These are phyloP conservation scores for Tubosaeta sp. DNA, from an alignment of 768 basidiomycete genomes.

Conservation along the genomic window DNA sequence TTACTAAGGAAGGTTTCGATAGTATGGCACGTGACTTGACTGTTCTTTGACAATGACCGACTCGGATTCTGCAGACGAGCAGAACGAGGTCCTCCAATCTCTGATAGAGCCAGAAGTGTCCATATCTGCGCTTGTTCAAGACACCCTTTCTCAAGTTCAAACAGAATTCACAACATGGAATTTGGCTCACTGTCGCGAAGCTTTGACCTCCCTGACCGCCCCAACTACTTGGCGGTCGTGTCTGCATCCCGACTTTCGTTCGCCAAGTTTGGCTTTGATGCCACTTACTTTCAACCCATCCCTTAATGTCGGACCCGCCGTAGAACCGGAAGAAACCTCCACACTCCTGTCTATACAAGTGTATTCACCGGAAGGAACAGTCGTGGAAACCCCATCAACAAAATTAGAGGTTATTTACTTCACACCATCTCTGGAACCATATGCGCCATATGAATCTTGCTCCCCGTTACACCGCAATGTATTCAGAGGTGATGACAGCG, in stretches of 20 bases:
- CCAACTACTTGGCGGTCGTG: slow-evolving; percentile 15
- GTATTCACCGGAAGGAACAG: slow-evolving; percentile 15
- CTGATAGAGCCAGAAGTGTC: slow-evolving; percentile 1
- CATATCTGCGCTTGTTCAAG: slow-evolving; percentile 11
- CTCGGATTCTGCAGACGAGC: slow-evolving; percentile 10
- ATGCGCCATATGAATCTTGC: slow-evolving; percentile 53
- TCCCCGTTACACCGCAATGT: slow-evolving; percentile 46
- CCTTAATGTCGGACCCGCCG: neutral
- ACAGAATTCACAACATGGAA: slow-evolving; percentile 23
- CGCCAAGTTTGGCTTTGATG: neutral
- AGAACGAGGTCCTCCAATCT: slow-evolving; percentile 5
- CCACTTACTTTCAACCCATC: neutral
- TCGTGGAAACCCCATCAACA: slow-evolving; percentile 7
- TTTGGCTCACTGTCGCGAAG: slow-evolving; percentile 8
- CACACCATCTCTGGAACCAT: slow-evolving; percentile 16
- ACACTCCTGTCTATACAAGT: slow-evolving; percentile 6
- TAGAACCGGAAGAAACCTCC: neutral
- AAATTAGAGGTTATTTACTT: slow-evolving; percentile 15
- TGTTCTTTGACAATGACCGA: neutral
- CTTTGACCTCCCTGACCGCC: slow-evolving; percentile 12
- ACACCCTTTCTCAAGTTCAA: slow-evolving; percentile 20
- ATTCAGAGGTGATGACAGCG: slow-evolving; percentile 54
- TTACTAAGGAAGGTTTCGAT: neutral
- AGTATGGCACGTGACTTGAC: neutral
- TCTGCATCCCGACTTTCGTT: slow-evolving; percentile 10